Conservation (phyloP, 768 basidiomycete species). For the Suillus plorans region DNA sequence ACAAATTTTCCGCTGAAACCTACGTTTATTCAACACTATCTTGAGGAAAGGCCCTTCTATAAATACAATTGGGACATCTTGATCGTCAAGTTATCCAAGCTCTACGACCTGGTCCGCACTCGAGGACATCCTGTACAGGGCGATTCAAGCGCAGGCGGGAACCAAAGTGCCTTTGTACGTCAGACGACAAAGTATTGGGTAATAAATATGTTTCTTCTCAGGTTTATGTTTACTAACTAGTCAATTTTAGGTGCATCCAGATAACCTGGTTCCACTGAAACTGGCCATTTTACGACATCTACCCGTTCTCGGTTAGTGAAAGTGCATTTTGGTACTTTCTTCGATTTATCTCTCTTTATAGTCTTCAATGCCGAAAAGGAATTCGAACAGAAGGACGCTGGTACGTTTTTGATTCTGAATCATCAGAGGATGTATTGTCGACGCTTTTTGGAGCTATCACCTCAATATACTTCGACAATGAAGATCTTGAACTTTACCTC, state of each 20-base stretch:
- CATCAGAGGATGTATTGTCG: neutral
- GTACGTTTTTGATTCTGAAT: slow-evolving; percentile 41
- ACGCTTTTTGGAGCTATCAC: slow-evolving; percentile 42
- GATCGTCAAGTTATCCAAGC: slow-evolving; percentile 91
- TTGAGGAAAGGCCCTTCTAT: slow-evolving; percentile 95
- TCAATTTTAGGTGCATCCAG: slow-evolving; percentile 73
- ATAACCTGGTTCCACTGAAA: slow-evolving; percentile 93
- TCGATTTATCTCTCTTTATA: slow-evolving; percentile 38
- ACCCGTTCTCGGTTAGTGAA: slow-evolving; percentile 80
- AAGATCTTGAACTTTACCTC: slow-evolving; percentile 92
- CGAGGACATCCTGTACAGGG: slow-evolving; percentile 93
- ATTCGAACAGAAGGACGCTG: slow-evolving; percentile 81
- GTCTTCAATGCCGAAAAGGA: slow-evolving; percentile 95
- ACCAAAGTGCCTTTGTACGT: slow-evolving; percentile 95
- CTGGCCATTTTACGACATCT: slow-evolving; percentile 89
- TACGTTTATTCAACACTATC: slow-evolving; percentile 86
- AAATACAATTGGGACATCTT: slow-evolving; percentile 95
- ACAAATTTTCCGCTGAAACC: slow-evolving; percentile 80
- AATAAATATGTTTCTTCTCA: slow-evolving; percentile 29
- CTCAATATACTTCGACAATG: slow-evolving; percentile 87
- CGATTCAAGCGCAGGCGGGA: slow-evolving; percentile 92
- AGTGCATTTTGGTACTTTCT: neutral
- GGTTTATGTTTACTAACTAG: slow-evolving; percentile 9
- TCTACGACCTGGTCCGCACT: slow-evolving; percentile 94
- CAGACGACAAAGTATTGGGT: slow-evolving; percentile 99